phyloP scores from a whole-genome alignment of 2,329 filamentous ascomycete species.

The Claviceps sp. region DNA sequence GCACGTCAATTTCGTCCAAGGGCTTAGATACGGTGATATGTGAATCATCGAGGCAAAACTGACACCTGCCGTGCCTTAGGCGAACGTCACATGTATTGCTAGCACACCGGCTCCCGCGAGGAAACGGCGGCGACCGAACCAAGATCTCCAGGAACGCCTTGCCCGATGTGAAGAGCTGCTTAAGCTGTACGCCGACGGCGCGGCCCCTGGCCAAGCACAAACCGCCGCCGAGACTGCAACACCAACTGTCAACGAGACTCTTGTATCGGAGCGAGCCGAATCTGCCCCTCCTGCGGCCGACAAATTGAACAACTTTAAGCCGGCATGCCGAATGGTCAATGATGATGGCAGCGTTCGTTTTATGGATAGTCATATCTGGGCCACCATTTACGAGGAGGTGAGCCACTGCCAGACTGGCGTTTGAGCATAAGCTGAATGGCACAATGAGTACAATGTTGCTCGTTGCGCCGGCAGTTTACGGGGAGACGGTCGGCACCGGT shows the following conservation, averaged over 20 bases:
- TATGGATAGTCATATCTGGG: conserved; percentile 42
- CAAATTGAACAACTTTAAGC: conserved; percentile 25
- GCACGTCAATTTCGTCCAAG: conserved; percentile 20
- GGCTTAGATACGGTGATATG: neutral
- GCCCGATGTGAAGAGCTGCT: conserved; percentile 45
- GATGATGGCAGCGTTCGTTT: conserved; percentile 43
- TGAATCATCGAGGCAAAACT: neutral
- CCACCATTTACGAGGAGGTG: conserved; percentile 43
- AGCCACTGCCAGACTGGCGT: conserved; percentile 10
- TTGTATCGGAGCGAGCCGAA: conserved; percentile 14
- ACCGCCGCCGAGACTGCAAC: conserved; percentile 7
- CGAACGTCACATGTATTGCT: conserved; percentile 45
- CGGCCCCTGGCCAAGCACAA: conserved; percentile 12
- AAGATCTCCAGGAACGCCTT: conserved; percentile 47
- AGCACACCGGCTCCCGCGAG: conserved; percentile 46
- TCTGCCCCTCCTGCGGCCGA: conserved; percentile 16
- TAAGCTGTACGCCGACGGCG: conserved; percentile 39
- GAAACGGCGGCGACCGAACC: conserved; percentile 45
- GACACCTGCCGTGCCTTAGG: conserved; percentile 23
- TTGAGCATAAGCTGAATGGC: no score
- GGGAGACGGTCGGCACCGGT: neutral
- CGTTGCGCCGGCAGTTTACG: neutral
- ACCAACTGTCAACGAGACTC: conserved; percentile 7
- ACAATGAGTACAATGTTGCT: neutral
- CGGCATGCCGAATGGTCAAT: conserved; percentile 38